phyloP scores from a whole-genome alignment of 2,329 filamentous ascomycete species.

The Dothideomycetidae sp. region DNA sequence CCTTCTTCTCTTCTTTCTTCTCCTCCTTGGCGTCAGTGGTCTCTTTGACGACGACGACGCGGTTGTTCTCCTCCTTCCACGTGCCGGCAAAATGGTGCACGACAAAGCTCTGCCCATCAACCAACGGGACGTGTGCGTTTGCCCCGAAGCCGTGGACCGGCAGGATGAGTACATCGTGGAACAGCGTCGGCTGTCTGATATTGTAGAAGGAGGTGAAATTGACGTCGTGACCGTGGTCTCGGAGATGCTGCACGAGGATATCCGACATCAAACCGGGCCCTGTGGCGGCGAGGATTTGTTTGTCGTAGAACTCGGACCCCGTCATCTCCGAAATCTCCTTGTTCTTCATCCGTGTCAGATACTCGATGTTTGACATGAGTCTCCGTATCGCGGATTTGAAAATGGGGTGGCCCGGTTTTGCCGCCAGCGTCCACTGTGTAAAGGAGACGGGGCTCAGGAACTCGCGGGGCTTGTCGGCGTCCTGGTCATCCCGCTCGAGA shows the following conservation, averaged over 20 bases:
- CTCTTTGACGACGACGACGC: no score
- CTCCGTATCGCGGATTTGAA: slow-evolving; percentile 45
- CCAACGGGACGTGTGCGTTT: no score
- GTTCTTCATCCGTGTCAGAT: slow-evolving; percentile 2
- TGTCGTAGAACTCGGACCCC: slow-evolving; percentile 1
- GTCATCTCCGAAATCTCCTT: slow-evolving; percentile 9
- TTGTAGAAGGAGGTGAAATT: no score
- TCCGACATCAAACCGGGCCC: no score
- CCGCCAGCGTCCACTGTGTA: slow-evolving; percentile 14
- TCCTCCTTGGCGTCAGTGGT: no score
- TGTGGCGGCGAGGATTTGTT: no score
- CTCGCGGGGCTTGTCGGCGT: slow-evolving; percentile 2
- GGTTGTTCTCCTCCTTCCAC: no score
- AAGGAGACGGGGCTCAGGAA: slow-evolving; percentile 9
- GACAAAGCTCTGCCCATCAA: no score
- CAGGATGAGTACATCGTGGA: slow-evolving; percentile 14
- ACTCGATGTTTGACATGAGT: slow-evolving; percentile 28
- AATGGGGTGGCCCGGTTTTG: slow-evolving; percentile 11
- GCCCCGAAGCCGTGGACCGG: slow-evolving; percentile 14
- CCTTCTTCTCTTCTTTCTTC: no score
- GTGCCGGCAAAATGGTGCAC: no score
- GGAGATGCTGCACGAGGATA: no score
- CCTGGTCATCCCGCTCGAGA: slow-evolving; percentile 14
- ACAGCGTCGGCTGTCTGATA: slow-evolving; percentile 10
- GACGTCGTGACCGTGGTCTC: no score